Percentiles rank a stretch among this genome's conserved stretches.
These are phyloP conservation scores for Petunia hybrid DNA, from an alignment of 305 asterid genomes.

Conservation along the genomic window DNA sequence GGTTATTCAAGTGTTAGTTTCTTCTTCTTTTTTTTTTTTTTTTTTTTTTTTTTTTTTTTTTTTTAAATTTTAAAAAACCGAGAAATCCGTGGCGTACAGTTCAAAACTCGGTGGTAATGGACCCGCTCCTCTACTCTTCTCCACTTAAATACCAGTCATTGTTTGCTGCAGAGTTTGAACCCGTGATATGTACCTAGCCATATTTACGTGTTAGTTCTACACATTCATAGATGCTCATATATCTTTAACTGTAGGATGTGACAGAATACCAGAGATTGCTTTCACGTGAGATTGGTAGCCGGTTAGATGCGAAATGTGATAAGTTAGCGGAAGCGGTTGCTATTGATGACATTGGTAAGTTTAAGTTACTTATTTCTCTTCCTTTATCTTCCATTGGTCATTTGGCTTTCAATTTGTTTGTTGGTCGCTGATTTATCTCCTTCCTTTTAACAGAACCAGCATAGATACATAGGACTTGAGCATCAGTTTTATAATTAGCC, in stretches of 20 bases:
- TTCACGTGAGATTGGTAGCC: conserved; percentile 83
- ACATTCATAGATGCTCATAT: conserved; percentile 14
- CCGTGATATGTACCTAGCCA: too few relatives aligned
- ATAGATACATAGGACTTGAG: not conserved
- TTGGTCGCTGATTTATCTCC: not conserved
- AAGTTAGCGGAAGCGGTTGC: conserved; percentile 74
- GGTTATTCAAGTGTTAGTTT: conserved; percentile 21
- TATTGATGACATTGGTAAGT: conserved; percentile 78
- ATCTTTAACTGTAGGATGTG: conserved; percentile 63
- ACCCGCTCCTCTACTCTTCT: too few relatives aligned
- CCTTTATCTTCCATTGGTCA: not conserved
- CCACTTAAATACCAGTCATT: too few relatives aligned
- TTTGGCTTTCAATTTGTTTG: not conserved
- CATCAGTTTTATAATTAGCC: not conserved
- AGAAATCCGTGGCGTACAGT: too few relatives aligned
- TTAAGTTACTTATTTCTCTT: conserved; percentile 28
- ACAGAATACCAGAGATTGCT: conserved; percentile 83
- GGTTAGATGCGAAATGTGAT: conserved; percentile 84
- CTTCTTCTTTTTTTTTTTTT: too few relatives aligned
- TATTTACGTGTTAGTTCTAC: conserved; percentile 25
- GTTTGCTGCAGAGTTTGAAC: too few relatives aligned
- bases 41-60: too few relatives aligned
- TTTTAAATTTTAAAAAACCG: too few relatives aligned
- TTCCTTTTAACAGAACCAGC: conserved; percentile 14
- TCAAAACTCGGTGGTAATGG: too few relatives aligned